These are phyloP conservation scores for Diaporthe velutina DNA, from an alignment of 2,329 filamentous ascomycete genomes.

Conservation along the genomic window DNA sequence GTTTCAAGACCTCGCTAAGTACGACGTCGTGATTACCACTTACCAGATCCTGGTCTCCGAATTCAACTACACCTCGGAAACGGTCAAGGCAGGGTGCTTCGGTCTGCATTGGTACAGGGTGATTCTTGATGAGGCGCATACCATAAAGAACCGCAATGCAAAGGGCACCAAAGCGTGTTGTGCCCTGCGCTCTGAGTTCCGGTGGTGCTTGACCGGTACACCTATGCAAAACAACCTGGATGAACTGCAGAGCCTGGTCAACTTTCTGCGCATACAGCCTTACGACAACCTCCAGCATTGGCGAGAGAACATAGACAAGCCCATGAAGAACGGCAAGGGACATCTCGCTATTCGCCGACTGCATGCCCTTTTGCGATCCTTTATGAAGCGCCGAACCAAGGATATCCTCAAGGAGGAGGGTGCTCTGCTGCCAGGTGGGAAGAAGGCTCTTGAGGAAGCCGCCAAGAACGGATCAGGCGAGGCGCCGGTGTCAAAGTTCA, in stretches of 20 bases:
- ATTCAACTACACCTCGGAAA: conserved; percentile 76
- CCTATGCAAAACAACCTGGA: conserved; percentile 99
- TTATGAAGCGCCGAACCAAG: conserved; percentile 99
- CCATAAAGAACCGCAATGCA: conserved; percentile 97
- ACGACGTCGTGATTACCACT: conserved; percentile 97
- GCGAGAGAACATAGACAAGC: conserved; percentile 91
- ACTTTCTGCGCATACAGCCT: conserved; percentile 91
- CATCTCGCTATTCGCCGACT: conserved; percentile 89
- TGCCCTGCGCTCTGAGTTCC: conserved; percentile 85
- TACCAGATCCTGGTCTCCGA: conserved; percentile 97
- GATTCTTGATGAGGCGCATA: conserved; percentile 96
- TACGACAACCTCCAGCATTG: conserved; percentile 89
- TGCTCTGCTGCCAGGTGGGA: conserved; percentile 82
- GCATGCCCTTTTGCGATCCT: conserved; percentile 87
- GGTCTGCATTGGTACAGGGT: conserved; percentile 95
- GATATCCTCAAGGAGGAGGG: conserved; percentile 93
- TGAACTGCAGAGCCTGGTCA: conserved; percentile 93
- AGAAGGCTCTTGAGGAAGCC: conserved; percentile 59
- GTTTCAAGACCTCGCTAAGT: conserved; percentile 80
- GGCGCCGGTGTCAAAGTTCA: conserved; percentile 77
- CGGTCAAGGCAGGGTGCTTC: conserved; percentile 84
- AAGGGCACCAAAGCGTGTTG: conserved; percentile 95
- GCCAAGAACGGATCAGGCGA: conserved; percentile 62
- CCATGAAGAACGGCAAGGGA: conserved; percentile 90
- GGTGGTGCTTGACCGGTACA: conserved; percentile 96